Conservation (phyloP, 148 eudicot genomes). For the Rhododendron kiyosumense region DNA sequence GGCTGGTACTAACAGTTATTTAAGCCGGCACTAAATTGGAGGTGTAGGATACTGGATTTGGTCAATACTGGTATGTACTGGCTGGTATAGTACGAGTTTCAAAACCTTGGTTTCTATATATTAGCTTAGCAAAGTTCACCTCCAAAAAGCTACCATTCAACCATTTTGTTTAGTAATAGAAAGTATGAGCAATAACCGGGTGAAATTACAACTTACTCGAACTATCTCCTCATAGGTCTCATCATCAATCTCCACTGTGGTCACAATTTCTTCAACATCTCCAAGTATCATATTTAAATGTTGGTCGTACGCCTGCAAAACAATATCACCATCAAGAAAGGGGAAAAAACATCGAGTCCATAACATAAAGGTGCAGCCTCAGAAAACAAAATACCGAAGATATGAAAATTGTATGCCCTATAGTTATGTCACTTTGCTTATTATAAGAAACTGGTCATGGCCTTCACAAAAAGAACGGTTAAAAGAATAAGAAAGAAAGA, state of each 20-base stretch:
- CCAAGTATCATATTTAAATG: constrained; percentile 11
- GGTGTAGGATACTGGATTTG: background rate
- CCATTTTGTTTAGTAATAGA: background rate
- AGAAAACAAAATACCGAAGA: background rate
- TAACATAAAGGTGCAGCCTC: background rate
- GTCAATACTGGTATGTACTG: background rate
- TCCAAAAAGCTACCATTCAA: background rate
- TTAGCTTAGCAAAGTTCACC: background rate
- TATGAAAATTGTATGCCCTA: background rate
- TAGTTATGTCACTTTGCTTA: background rate
- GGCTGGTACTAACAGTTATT: background rate
- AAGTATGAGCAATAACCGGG: background rate
- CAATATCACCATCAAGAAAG: background rate
- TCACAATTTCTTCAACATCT: constrained; percentile 8
- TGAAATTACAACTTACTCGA: background rate
- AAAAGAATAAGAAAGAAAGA: background rate
- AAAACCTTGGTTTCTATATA: background rate
- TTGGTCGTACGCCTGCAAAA: constrained; percentile 6
- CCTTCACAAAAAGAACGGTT: background rate
- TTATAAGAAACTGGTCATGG: background rate
- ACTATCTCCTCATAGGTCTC: constrained; percentile 6
- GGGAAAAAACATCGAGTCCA: background rate
- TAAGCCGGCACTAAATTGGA: background rate
- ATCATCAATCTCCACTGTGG: constrained; percentile 5
- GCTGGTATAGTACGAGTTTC: background rate